Percentiles rank a stretch among this genome's conserved stretches.
Evolutionary conservation across 2,329 filamentous ascomycete species (phyloP).

Genomic region (Cladosporium sp.): DNA sequence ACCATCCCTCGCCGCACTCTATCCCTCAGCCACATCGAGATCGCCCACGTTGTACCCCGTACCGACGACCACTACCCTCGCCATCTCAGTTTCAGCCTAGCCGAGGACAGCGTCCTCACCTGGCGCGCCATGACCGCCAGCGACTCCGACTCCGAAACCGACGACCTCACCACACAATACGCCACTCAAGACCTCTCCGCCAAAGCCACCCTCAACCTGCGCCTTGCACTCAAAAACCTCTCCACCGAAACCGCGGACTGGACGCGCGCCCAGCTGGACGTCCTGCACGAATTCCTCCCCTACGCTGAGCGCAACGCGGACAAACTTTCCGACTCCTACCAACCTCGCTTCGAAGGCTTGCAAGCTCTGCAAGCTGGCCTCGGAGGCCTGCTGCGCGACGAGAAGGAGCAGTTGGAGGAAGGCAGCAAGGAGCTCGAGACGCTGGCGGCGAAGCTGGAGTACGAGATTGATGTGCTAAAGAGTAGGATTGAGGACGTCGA

Average conservation of each 20-base stretch:
- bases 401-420: slow-evolving; percentile 68
- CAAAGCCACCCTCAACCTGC: slow-evolving; percentile 59
- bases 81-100: slow-evolving; percentile 72
- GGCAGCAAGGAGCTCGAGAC: slow-evolving; percentile 76
- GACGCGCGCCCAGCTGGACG: slow-evolving; percentile 59
- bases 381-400: slow-evolving; percentile 67
- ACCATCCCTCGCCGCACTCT: slow-evolving; percentile 52
- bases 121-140: slow-evolving; percentile 50
- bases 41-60: slow-evolving; percentile 20
- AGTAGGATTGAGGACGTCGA: slow-evolving; percentile 85
- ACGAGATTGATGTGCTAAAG: slow-evolving; percentile 80
- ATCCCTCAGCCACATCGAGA: slow-evolving; percentile 46
- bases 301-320: slow-evolving; percentile 64
- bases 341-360: slow-evolving; percentile 69
- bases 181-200: slow-evolving; percentile 39
- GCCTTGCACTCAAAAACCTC: slow-evolving; percentile 50
- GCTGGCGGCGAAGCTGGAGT: slow-evolving; percentile 82
- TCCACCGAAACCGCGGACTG: slow-evolving; percentile 51
- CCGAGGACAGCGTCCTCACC: slow-evolving; percentile 69
- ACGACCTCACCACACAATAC: slow-evolving; percentile 27
- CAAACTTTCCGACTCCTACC: slow-evolving; percentile 66
- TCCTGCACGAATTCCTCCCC: slow-evolving; percentile 56
- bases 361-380: slow-evolving; percentile 66
- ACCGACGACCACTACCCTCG: slow-evolving; percentile 66
- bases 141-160: slow-evolving; percentile 24